Conservation (phyloP, 176 grass and related monocot species). For the Urochloa ruziziensis region DNA sequence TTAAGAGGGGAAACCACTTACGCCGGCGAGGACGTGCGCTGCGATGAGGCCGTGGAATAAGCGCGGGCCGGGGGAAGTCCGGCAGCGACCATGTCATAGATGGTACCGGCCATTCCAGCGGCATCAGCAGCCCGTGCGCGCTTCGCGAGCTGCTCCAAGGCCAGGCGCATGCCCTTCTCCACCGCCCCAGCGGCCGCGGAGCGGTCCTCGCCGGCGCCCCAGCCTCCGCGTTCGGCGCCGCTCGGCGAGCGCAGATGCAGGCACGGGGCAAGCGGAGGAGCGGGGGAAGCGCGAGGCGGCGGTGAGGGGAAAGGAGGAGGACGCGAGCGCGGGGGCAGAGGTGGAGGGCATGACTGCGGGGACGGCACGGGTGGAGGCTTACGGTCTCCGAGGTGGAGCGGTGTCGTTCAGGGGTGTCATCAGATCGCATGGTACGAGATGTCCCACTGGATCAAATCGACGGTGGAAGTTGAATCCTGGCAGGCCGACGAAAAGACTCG, state of each 20-base stretch:
- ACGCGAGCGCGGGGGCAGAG: constrained; percentile 32
- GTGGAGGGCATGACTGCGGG: too few species aligned
- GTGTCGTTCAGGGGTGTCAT: too few species aligned
- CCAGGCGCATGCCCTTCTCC: constrained; percentile 66
- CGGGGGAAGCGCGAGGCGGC: constrained; percentile 36
- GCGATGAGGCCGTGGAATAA: constrained; percentile 89
- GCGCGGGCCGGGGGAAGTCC: constrained; percentile 80
- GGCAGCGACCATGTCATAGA: constrained; percentile 96
- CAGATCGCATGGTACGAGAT: too few species aligned
- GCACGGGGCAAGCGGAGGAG: background rate
- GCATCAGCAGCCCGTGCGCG: constrained; percentile 50
- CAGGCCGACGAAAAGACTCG: too few species aligned
- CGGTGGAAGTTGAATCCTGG: too few species aligned
- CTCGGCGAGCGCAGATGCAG: constrained; percentile 40
- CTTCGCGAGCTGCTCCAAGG: constrained; percentile 76
- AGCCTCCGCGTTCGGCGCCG: constrained; percentile 52
- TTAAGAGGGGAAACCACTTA: constrained; percentile 28
- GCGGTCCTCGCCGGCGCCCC: constrained; percentile 48
- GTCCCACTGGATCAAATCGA: too few species aligned
- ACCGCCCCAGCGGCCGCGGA: constrained; percentile 43
- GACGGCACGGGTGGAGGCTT: too few species aligned
- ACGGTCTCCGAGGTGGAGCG: too few species aligned
- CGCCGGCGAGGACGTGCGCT: constrained; percentile 70
- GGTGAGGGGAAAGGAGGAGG: constrained; percentile 46
- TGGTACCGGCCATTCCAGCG: constrained; percentile 60